Evolutionary conservation across 1,139 yeast genomes (phyloP).

Genomic region (Blastobotrys elegans): DNA sequence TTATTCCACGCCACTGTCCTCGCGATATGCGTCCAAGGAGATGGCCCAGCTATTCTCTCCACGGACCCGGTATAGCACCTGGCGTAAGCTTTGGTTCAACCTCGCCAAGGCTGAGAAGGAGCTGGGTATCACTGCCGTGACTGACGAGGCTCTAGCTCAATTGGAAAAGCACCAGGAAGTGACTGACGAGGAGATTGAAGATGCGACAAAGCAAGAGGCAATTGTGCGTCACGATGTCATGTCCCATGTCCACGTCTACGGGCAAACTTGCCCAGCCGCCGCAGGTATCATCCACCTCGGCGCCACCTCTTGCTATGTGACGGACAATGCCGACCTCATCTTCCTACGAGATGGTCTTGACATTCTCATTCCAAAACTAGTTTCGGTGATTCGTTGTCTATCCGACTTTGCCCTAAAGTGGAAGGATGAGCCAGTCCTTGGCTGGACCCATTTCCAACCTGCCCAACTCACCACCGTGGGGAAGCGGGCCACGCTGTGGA

Average conservation of each 20-base stretch:
- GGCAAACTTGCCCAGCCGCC: slow-evolving; percentile 89
- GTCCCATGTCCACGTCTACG: slow-evolving; percentile 98
- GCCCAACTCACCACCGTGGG: slow-evolving; percentile 99
- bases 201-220: slow-evolving; percentile 90
- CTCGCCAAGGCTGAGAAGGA: slow-evolving; percentile 94
- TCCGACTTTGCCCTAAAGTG: slow-evolving; percentile 81
- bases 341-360: slow-evolving; percentile 95
- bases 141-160: slow-evolving; percentile 87
- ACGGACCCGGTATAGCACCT: slow-evolving; percentile 91
- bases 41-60: slow-evolving; percentile 90
- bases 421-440: slow-evolving; percentile 94
- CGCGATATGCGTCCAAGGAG: slow-evolving; percentile 96
- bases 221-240: slow-evolving; percentile 98
- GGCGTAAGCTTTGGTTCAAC: slow-evolving; percentile 97
- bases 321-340: slow-evolving; percentile 96
- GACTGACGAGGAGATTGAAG: slow-evolving; percentile 88
- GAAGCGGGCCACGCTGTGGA: slow-evolving; percentile 95
- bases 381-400: slow-evolving; percentile 89
- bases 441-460: slow-evolving; percentile 99
- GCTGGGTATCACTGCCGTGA: slow-evolving; percentile 75
- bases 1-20: slow-evolving; percentile 87
- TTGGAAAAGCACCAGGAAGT: slow-evolving; percentile 72
- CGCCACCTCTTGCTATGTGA: slow-evolving; percentile 96
- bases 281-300: slow-evolving; percentile 98
- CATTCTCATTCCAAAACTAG: slow-evolving; percentile 86